Percentiles rank a stretch among this genome's conserved stretches.
These are phyloP conservation scores for Ambrosia hybrid DNA, from an alignment of 140 eudicot genomes.

Conservation along the genomic window DNA sequence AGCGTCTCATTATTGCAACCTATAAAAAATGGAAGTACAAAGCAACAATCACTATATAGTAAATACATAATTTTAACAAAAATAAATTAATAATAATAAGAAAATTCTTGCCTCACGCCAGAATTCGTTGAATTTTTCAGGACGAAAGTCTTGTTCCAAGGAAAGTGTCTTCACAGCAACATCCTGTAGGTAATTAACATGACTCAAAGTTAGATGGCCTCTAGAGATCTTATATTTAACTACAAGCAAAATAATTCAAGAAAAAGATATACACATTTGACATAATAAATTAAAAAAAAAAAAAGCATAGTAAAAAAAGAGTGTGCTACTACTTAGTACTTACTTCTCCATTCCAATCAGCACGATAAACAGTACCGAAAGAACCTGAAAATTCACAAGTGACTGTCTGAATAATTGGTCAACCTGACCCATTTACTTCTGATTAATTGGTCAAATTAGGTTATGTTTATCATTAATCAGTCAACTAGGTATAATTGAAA, in stretches of 20 bases:
- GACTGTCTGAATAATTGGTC: slow-evolving; percentile 6
- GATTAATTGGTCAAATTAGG: not conserved
- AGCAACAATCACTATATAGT: slow-evolving; percentile 12
- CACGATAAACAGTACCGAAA: slow-evolving; percentile 89
- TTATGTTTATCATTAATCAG: not conserved
- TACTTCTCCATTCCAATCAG: slow-evolving; percentile 94
- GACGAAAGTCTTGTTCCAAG: slow-evolving; percentile 93
- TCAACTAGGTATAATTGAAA: not conserved
- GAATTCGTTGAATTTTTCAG: slow-evolving; percentile 69
- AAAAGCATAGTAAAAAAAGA: not conserved
- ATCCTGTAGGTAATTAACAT: slow-evolving; percentile 51
- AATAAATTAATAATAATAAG: slow-evolving; percentile 10
- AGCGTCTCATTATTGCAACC: slow-evolving; percentile 95
- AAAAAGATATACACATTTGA: slow-evolving; percentile 7
- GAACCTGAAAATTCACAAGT: slow-evolving; percentile 62
- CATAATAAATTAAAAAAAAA: not conserved
- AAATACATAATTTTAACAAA: slow-evolving; percentile 6
- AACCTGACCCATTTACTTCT: not conserved
- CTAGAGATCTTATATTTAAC: not conserved
- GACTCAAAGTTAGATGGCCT: not conserved
- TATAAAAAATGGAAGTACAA: slow-evolving; percentile 24
- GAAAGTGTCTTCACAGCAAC: slow-evolving; percentile 91
- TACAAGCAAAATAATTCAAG: slow-evolving; percentile 7
- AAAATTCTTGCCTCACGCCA: slow-evolving; percentile 65
- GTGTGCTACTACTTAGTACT: slow-evolving; percentile 43